Conservation (phyloP, 495 filamentous ascomycete genomes). For the Aspergillus steynii region DNA sequence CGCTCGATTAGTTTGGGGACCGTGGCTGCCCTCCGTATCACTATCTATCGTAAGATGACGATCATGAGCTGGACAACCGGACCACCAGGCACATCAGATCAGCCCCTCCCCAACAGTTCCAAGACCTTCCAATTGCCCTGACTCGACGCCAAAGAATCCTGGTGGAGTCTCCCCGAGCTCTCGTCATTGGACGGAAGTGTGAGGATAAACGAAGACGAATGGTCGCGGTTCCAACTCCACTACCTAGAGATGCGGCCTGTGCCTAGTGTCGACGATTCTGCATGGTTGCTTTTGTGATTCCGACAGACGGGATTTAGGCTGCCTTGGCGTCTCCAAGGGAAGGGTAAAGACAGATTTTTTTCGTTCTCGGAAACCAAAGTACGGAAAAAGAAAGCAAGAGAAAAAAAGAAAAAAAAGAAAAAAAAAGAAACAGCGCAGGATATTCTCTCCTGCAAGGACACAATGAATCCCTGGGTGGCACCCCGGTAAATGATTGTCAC, state of each 20-base stretch:
- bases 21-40: no score
- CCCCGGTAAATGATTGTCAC: neutral
- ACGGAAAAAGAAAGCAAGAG: neutral
- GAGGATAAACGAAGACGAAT: neutral
- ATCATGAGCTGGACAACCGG: neutral
- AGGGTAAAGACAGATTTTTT: neutral
- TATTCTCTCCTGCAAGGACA: neutral
- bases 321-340: constrained; percentile 11
- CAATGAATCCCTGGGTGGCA: neutral
- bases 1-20: neutral
- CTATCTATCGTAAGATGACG: neutral
- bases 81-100: neutral
- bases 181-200: neutral
- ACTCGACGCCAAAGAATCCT: neutral
- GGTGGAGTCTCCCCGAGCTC: neutral
- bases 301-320: constrained; percentile 4
- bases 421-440: neutral
- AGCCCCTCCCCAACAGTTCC: neutral
- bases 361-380: neutral
- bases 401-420: constrained; percentile 1
- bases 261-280: neutral
- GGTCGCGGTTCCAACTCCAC: neutral
- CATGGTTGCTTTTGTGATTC: constrained; percentile 12
- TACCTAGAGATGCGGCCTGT: neutral
- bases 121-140: neutral